A percentile compares a stretch with the other conserved stretches of the same genome.
Evolutionary conservation across 345 rosid genomes (phyloP).

Genomic region (Eucalyptus erythrocorys): DNA sequence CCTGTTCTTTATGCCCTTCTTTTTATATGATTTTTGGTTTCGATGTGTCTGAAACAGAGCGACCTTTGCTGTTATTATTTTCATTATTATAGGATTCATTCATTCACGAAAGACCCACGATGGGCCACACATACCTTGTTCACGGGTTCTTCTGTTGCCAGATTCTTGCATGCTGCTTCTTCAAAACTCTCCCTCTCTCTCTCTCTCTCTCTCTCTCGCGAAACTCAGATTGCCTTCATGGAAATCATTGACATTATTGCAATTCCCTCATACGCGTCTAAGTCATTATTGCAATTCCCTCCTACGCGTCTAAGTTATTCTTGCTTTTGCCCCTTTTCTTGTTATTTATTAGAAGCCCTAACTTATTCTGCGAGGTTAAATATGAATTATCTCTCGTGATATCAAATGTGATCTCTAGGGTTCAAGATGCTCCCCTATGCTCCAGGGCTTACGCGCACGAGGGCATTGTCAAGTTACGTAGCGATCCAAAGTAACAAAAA

Average conservation of each 20-base stretch:
- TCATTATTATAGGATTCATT: background rate
- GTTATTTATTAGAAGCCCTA: background rate
- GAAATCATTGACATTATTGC: background rate
- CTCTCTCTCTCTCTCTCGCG: background rate
- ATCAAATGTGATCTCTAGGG: background rate
- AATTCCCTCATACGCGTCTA: background rate
- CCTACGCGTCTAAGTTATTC: background rate
- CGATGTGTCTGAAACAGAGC: background rate
- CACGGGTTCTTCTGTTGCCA: slow-evolving; percentile 47
- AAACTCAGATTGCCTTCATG: background rate
- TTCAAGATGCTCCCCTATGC: background rate
- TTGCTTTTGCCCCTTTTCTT: background rate
- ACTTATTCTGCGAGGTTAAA: background rate
- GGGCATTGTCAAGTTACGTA: background rate
- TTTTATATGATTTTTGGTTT: background rate
- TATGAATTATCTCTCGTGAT: background rate
- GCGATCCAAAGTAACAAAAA: background rate
- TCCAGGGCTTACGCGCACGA: background rate
- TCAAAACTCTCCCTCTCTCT: background rate
- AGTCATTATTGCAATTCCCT: background rate
- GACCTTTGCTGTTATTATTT: background rate
- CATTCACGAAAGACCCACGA: background rate
- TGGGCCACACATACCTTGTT: slow-evolving; percentile 19
- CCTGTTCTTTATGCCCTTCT: background rate
- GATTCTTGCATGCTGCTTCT: slow-evolving; percentile 26